Base-by-base conservation (phyloP, 2,329 filamentous ascomycete genomes). In the Fusarium piperis region DNA sequence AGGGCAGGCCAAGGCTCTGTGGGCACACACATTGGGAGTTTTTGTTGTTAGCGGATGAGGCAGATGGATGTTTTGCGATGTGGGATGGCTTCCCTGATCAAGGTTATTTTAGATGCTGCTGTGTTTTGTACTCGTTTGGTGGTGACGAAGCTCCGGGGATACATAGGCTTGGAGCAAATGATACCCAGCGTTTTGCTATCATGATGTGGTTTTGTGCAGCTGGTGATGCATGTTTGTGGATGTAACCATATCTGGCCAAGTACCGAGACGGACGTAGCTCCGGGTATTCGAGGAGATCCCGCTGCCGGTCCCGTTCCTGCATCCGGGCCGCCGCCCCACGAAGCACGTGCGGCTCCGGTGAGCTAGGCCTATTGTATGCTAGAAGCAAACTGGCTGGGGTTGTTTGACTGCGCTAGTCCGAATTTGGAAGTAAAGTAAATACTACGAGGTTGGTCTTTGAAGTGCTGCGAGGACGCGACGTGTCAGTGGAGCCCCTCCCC, bases 131-230 rank as follows among this genome's bases (percentile, higher is more conserved):
- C 65, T 39, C 51, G 44, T 44, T 39, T 52, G 65, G 64, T 38
- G 65, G 64, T 38, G 67, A 75, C 52, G 62, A 64, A 62, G 63
- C 64, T 71, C n/a, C 56, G 20, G 64, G 65, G 70, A 62, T 64
- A 64, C 60, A 72, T 62, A 70, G 63, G 59, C 62, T 59, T 59
- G 48, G 69, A 73, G 64, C 71, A 73, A 75, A 76, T 76, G 74
- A 76, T 76, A 76, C 74, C 74, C 74, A 76, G 65, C 67, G 55
- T 68, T 76, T 76, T 74, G 67, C 65, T 68, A 65, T 53, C 20
- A 48, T 30, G 44, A 46, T 4, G n/a, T 26, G n/a, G n/a, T 41
- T 39, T 30, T 16, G 44, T 28, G 23, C 41, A 23, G 33, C 15
- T 64, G 52, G 52, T 62, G 28, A 8, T 36, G 18, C 8, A 26